phyloP scores from a whole-genome alignment of 257 asterid genomes.

The Vinca minor region DNA sequence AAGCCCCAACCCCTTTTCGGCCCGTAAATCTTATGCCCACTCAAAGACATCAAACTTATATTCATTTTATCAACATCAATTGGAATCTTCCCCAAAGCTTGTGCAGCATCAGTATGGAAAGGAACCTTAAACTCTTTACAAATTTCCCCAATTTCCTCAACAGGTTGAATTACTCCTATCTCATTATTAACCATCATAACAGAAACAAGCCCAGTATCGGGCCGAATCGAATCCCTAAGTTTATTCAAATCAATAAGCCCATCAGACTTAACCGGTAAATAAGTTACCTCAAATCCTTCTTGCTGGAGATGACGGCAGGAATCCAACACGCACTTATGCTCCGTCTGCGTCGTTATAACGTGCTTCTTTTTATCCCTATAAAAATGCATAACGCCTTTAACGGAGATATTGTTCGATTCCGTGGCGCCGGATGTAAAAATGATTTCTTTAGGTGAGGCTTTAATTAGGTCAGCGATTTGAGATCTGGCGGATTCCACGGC shows the following conservation, averaged over 20 bases:
- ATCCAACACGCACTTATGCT: slow-evolving; percentile 92
- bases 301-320: slow-evolving; percentile 90
- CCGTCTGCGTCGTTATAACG: slow-evolving; percentile 94
- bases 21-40: slow-evolving; percentile 95
- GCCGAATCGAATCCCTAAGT: slow-evolving; percentile 62
- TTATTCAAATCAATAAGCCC: slow-evolving; percentile 63
- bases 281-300: slow-evolving; percentile 83
- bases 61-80: slow-evolving; percentile 89
- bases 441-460: slow-evolving; percentile 86
- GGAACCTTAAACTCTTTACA: slow-evolving; percentile 77
- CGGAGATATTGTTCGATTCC: slow-evolving; percentile 78
- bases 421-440: slow-evolving; percentile 98
- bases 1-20: slow-evolving; percentile 91
- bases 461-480: slow-evolving; percentile 55
- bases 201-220: slow-evolving; percentile 80
- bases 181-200: slow-evolving; percentile 98
- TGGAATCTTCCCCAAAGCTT: slow-evolving; percentile 79
- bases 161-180: slow-evolving; percentile 91
- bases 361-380: slow-evolving; percentile 85
- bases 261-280: slow-evolving; percentile 69
- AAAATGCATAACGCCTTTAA: slow-evolving; percentile 85
- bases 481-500: slow-evolving; percentile 73
- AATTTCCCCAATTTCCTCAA: slow-evolving; percentile 77
- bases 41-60: slow-evolving; percentile 85
- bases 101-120: slow-evolving; percentile 91